A percentile compares a stretch with the other conserved stretches of the same genome.
phyloP scores from a whole-genome alignment of 495 filamentous ascomycete species.

The Talaromyces proteolyticus region DNA sequence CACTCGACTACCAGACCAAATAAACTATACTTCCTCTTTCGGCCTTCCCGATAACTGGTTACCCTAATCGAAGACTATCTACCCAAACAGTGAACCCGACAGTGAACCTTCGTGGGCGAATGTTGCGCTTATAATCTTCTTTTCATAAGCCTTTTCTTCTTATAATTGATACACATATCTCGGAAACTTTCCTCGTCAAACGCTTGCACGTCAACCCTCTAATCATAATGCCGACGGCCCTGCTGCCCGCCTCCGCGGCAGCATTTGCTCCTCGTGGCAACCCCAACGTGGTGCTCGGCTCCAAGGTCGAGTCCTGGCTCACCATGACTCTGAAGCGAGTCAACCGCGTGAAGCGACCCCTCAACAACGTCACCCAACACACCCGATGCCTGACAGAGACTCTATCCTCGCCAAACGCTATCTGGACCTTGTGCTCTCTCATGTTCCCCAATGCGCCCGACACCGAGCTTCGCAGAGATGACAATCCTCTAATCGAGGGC shows the following conservation, averaged over 20 bases:
- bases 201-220: conserved; percentile 23
- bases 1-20: conserved; percentile 6
- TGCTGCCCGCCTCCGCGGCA: conserved; percentile 91
- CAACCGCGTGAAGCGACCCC: conserved; percentile 92
- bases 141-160: conserved; percentile 24
- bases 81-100: background rate
- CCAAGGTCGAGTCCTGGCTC: conserved; percentile 95
- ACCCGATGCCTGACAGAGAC: conserved; percentile 95
- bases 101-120: conserved; percentile 36
- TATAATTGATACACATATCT: conserved; percentile 14
- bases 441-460: conserved; percentile 92
- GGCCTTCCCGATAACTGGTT: too few species aligned
- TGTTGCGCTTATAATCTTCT: conserved; percentile 36
- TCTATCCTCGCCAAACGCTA: conserved; percentile 81
- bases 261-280: conserved; percentile 93
- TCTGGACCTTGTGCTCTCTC: conserved; percentile 92
- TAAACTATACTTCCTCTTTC: conserved; percentile 2
- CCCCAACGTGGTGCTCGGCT: conserved; percentile 91
- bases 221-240: conserved; percentile 77
- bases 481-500: conserved; percentile 84
- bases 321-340: conserved; percentile 95
- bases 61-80: too few species aligned
- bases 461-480: conserved; percentile 75
- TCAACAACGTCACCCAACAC: conserved; percentile 97
- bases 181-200: conserved; percentile 15